Evolutionary conservation across 1,284 basidiomycete genomes (phyloP), one percentile per base, ranked within the genome.

Genomic region (Puccinia coronata): DNA sequence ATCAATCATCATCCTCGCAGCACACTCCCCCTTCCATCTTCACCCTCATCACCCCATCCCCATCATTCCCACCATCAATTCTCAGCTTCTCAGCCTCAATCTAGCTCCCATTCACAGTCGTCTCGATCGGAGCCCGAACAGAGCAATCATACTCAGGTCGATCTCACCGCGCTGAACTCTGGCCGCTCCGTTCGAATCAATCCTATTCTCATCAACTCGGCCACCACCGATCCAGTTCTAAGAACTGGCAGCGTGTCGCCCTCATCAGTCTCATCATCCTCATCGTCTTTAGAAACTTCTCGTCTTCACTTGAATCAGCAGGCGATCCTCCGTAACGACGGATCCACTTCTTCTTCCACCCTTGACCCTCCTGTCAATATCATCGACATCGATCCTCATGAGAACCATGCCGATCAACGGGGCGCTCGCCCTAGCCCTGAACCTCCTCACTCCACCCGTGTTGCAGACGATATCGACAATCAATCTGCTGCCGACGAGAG

Each of bases 1-100:
- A 80, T 82, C 61, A 82, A 78, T 20, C 75, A 76, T 25, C 80
- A 81, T 12, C 81, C 83, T 18, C 77, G 75, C 0, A 39, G 74
- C n/a, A 61, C 81, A 55, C 57, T 23, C 71, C 83, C 18, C 53
- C 74, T 43, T 51, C 77, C 57, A 34, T 34, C 57, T 25, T 80
- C 49, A 41, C 39, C 49, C 23, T 47, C 77, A n/a, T 51, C 23
- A 47, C 28, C 28, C 25, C 31, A 63, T 25, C 31, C 65, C 8
- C 41, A 34, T 23, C 25, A 55, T 39, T 34, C 23, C n/a, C n/a
- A 12, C 23, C 11, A 39, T n/a, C 31, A 20, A 51, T 28, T 36
- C 18, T 41, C 55, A 36, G 41, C 57, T 61, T 11, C 73, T 18
- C 59, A 61, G 57, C 34, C 73, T 20, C 59, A 36, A 57, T 18